Evolutionary conservation across 2,329 filamentous ascomycete genomes (phyloP).

Genomic region (Xylariaceae sp.): DNA sequence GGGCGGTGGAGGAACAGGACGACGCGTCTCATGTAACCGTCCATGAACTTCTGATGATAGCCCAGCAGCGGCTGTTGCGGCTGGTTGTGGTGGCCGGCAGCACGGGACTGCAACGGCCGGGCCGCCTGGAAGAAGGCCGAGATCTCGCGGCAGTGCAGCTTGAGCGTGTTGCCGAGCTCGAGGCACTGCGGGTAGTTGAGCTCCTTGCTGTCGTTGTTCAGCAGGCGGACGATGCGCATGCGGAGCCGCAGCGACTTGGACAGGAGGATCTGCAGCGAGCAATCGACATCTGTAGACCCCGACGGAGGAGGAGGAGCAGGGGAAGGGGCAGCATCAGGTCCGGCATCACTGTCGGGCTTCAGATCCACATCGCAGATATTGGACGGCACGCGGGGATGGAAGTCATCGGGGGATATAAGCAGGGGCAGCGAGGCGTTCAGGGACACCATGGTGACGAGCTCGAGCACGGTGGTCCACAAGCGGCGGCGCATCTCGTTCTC

Average conservation of each 20-base stretch:
- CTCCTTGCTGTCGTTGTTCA: slow-evolving; percentile 11
- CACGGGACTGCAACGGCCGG: background rate
- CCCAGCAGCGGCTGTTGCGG: background rate
- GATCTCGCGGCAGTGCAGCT: slow-evolving; percentile 15
- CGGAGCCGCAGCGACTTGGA: slow-evolving; percentile 15
- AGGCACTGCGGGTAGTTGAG: slow-evolving; percentile 10
- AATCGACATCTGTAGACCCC: slow-evolving; percentile 10
- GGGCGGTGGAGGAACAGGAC: slow-evolving; percentile 18
- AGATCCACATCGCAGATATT: slow-evolving; percentile 15
- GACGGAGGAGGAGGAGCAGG: background rate
- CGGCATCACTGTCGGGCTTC: background rate
- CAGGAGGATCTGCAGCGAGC: slow-evolving; percentile 15
- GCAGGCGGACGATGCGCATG: slow-evolving; percentile 11
- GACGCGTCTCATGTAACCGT: slow-evolving; percentile 17
- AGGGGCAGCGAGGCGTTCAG: slow-evolving; percentile 17
- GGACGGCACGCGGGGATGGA: slow-evolving; percentile 10
- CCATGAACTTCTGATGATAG: slow-evolving; percentile 19
- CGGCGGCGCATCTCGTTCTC: slow-evolving; percentile 20
- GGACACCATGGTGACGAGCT: slow-evolving; percentile 15
- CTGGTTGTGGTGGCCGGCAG: background rate
- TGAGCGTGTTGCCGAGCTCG: slow-evolving; percentile 9
- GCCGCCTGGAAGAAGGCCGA: slow-evolving; percentile 10
- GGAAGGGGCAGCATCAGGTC: background rate
- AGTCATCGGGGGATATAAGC: slow-evolving; percentile 10
- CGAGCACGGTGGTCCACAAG: slow-evolving; percentile 22